phyloP scores from a whole-genome alignment of 371 early-diverging fungal species.

The Mucor mucedo region DNA sequence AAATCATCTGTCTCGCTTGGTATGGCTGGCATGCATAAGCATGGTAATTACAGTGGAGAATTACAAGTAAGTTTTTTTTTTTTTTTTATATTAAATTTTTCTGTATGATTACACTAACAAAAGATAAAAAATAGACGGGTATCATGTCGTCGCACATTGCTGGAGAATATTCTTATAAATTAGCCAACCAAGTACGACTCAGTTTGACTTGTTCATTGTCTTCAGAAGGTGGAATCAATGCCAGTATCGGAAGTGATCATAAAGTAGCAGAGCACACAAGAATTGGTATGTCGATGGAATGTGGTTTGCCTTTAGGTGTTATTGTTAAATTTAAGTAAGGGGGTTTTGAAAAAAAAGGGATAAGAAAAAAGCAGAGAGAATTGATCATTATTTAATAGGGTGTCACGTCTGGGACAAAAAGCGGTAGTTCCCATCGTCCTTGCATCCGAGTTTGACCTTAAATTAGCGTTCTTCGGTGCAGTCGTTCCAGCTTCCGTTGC shows the following conservation, averaged over 20 bases:
- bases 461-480: conserved; percentile 69
- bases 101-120: not conserved
- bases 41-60: conserved; percentile 59
- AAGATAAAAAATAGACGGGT: conserved; percentile 42
- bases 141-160: conserved; percentile 56
- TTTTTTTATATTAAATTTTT: not conserved
- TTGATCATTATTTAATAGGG: conserved; percentile 42
- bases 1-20: conserved; percentile 69
- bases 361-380: not conserved
- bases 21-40: conserved; percentile 55
- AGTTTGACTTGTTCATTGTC: conserved; percentile 51
- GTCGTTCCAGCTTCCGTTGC: conserved; percentile 70
- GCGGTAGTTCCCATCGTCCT: conserved; percentile 83
- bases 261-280: conserved; percentile 70
- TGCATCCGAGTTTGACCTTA: conserved; percentile 72
- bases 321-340: conserved; percentile 71
- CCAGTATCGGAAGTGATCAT: conserved; percentile 65
- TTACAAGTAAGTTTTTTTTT: conserved; percentile 50
- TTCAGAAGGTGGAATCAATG: conserved; percentile 56
- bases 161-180: conserved; percentile 48
- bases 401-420: conserved; percentile 84
- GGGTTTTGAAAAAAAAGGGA: not conserved
- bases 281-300: conserved; percentile 78
- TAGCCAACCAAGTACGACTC: conserved; percentile 39
- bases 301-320: conserved; percentile 76